These are phyloP conservation scores for Inonotus obliquus DNA, from an alignment of 1,284 basidiomycete species.

Conservation along the genomic window DNA sequence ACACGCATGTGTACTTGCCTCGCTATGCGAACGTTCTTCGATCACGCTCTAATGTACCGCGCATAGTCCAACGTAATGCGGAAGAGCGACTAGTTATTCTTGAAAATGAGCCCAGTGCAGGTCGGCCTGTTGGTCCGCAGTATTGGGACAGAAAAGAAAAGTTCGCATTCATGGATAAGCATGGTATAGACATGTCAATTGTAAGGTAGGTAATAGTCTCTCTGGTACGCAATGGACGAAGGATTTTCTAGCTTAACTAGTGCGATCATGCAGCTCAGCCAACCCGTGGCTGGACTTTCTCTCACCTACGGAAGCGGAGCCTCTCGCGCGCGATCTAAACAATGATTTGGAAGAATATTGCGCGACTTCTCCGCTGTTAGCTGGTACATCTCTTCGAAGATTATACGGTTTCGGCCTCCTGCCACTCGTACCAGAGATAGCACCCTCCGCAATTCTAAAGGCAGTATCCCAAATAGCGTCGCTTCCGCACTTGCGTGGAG, in stretches of 20 bases:
- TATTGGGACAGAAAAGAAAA: conserved; percentile 82
- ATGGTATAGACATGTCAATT: conserved; percentile 67
- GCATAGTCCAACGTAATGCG: conserved; percentile 50
- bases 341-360: conserved; percentile 76
- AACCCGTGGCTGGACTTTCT: conserved; percentile 90
- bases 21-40: conserved; percentile 65
- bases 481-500: conserved; percentile 66
- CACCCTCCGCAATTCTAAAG: conserved; percentile 50
- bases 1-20: conserved; percentile 79
- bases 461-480: conserved; percentile 60
- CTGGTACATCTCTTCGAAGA: conserved; percentile 41
- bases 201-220: conserved; percentile 43
- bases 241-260: background rate
- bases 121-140: conserved; percentile 62
- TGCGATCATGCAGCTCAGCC: conserved; percentile 47
- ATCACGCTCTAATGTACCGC: conserved; percentile 55
- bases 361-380: conserved; percentile 49
- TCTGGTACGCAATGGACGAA: background rate
- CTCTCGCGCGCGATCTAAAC: conserved; percentile 66
- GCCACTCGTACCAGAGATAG: conserved; percentile 67
- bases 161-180: conserved; percentile 72
- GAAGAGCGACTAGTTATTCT: conserved; percentile 72
- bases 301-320: conserved; percentile 57
- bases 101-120: conserved; percentile 71
- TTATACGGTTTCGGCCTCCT: conserved; percentile 83